Evolutionary conservation across 2,329 filamentous ascomycete genomes (phyloP), one percentile per base, ranked within the genome.

Genomic region (Hypomyces rosellus): DNA sequence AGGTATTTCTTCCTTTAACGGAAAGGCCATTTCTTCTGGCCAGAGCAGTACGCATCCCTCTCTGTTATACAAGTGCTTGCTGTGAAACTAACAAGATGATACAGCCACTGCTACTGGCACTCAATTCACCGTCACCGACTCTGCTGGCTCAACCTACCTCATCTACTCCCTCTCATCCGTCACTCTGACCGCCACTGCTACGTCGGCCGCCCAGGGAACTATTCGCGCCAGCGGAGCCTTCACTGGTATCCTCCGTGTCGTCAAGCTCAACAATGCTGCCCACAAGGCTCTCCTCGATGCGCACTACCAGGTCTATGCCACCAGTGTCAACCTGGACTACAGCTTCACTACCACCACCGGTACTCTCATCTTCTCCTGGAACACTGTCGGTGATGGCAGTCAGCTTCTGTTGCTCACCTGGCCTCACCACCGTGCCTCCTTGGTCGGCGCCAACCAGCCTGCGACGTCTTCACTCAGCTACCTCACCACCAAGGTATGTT

Each of bases 361-460:
- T 33, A 58, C 53, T 2, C 41, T 60, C 42, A 55, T 54, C 42
- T 60, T 60, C 56, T 55, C 51, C 50, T 60, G 55, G 51, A 41
- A 40, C 40, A 60, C 57, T 8, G 51, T 53, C 6, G 58, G 58
- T 9, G 51, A 53, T 42, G 56, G 46, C 9, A 50, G 43, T 48
- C 34, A 57, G 12, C 54, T 60, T 4, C 53, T 60, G 20, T 51
- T 60, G 57, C 44, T 60, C 36, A 60, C 58, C 16, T 60, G 55
- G 54, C 58, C 58, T 6, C 58, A 60, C 48, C 58, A 60, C 51
- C 54, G 58, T n/a, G 16, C 54, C 38, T 41, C 48, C 15, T 44
- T 60, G 51, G 55, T 59, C 47, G 51, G 40, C 30, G 46, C 58
- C 45, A 58, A 57, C 48, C 52, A 44, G 25, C 58, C 58, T 13